Conservation (phyloP, 805 yeast genomes). For the Candida pseudoglaebosa region DNA sequence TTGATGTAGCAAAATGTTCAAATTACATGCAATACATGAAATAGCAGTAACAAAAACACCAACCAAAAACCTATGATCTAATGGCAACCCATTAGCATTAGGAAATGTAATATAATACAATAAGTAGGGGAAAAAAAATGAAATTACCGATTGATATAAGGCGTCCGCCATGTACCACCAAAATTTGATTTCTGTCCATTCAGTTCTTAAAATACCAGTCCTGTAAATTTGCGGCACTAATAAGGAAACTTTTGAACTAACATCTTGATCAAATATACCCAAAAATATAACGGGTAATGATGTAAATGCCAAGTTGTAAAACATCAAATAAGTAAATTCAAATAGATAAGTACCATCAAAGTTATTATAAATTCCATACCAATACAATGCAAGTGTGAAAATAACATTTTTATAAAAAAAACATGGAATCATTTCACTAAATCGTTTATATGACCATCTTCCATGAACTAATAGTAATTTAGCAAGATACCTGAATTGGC, state of each 20-base stretch:
- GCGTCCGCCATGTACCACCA: slow-evolving; percentile 76
- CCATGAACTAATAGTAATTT: slow-evolving; percentile 74
- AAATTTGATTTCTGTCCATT: slow-evolving; percentile 68
- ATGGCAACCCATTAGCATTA: slow-evolving; percentile 46
- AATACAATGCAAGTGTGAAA: slow-evolving; percentile 68
- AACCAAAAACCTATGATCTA: slow-evolving; percentile 71
- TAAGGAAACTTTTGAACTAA: slow-evolving; percentile 61
- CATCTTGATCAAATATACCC: slow-evolving; percentile 82
- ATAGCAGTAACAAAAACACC: slow-evolving; percentile 67
- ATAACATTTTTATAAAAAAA: slow-evolving; percentile 78
- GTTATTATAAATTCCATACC: slow-evolving; percentile 73
- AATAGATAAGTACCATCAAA: slow-evolving; percentile 78
- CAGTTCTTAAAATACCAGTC: slow-evolving; percentile 66
- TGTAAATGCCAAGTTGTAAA: slow-evolving; percentile 79
- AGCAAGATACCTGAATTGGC: slow-evolving; percentile 71
- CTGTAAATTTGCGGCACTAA: slow-evolving; percentile 73
- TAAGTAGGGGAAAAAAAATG: slow-evolving; percentile 72
- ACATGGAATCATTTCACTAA: slow-evolving; percentile 79
- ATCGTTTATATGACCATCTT: slow-evolving; percentile 80
- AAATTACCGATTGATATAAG: slow-evolving; percentile 65
- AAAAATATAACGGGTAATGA: slow-evolving; percentile 75
- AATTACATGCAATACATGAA: slow-evolving; percentile 63
- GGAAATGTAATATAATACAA: slow-evolving; percentile 28
- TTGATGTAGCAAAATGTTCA: slow-evolving; percentile 63
- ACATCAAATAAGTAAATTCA: slow-evolving; percentile 77